Evolutionary conservation across 2,329 filamentous ascomycete species (phyloP), one percentile per base, ranked within the genome.

Genomic region (Ophiostoma himal-ulmi): DNA sequence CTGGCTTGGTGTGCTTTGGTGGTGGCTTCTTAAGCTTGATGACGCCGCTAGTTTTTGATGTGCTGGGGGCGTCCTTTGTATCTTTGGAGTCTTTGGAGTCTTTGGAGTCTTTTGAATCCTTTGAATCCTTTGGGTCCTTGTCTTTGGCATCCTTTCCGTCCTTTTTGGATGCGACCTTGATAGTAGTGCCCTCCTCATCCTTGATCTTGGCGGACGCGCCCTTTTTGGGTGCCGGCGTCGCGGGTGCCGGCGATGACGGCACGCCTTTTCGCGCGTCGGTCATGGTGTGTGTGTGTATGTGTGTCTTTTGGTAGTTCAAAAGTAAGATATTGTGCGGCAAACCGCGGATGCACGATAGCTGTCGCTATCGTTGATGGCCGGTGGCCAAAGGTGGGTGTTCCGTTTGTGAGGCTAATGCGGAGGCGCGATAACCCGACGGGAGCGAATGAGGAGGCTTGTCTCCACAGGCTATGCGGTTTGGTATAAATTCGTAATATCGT

Each of bases 11-110:
- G 70, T 88, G 83, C 77, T 89, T 91, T 0, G 88, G 87, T 0
- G 83, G 79, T 1, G 83, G 78, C 75, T 87, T 90, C 79, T 88
- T 91, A 30, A 92, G 77, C 75, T 89, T 90, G 69, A 90, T 83
- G 6, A 80, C 78, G 52, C 83, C 85, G 64, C 82, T 83, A 3
- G 78, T 72, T 71, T 79, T 80, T 4, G 70, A 20, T 7, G 69
- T 26, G 20, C 48, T 26, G 22, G 62, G 34, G 20, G 30, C 52
- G 6, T 7, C 30, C 30, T 30, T 17, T n/a, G 44, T n/a, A 39
- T 62, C 60, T 13, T 69, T 67, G 54, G n/a, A 14, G 20, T 48
- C 52, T 57, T 57, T 57, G 17, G 22, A 0, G 5, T 57, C 52
- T 14, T 57, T 57, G 10, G 5, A 20, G n/a, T 66, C 80, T 73